Evolutionary conservation across 495 filamentous ascomycete species (phyloP), one percentile per base, ranked within the genome.

Genomic region (Hyaloscypha bicolor): DNA sequence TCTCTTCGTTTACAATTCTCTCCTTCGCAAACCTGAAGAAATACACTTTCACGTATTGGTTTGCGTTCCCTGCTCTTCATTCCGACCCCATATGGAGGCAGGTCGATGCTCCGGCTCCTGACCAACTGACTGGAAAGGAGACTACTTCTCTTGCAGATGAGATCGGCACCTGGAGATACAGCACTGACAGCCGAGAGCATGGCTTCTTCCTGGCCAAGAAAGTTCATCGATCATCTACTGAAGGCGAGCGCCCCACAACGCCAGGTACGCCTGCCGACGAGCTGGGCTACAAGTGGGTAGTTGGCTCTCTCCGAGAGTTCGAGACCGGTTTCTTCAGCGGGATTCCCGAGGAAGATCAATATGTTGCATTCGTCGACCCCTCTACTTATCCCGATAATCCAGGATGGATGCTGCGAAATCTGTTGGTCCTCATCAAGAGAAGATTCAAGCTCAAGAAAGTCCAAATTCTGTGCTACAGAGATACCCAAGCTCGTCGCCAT

Each of bases 21-120:
- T 96, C 92, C n/a, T 99, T 92, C 76, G 94, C 95, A 55, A 93
- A 98, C 76, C 82, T 99, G 29, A 99, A 99, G 79, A 96, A 93
- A 74, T 97, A 97, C 79, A 90, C 85, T 62, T 97, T 98, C 71
- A 90, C 88, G 31, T 97, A 97, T 77, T 94, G 94, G 87, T 97
- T 97, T 76, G 95, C 87, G 2, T 99, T 95, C 74, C 95, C 95
- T 19, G 92, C 95, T 55, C 82, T 99, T 30, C 93, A 93, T 77
- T 94, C 96, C 0, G 88, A 93, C 63, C 91, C 92, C 9, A 79
- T 84, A 21, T 99, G 95, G 95, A 86, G 86, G 68, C 77, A 77
- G 32, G 73, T 70, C 2, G 77, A 75, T 37, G 65, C 64, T 30
- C 60, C 69, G 22, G 74, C 79, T 9, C 77, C 87, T 21, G 79